Conservation (phyloP, 768 basidiomycete species). For the Serendipita indica region DNA sequence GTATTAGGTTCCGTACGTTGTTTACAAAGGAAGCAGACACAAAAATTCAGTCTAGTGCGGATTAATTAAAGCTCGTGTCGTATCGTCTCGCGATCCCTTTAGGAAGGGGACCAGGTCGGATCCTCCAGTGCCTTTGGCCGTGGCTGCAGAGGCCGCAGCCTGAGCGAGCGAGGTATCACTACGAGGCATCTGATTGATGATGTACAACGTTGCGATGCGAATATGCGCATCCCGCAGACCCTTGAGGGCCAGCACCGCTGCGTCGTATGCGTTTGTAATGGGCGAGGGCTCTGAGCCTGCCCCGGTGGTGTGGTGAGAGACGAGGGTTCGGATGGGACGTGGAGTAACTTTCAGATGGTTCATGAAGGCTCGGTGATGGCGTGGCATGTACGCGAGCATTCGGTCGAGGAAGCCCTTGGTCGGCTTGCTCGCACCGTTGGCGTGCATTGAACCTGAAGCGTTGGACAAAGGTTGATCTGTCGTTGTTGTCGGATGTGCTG, state of each 20-base stretch:
- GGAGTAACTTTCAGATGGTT: slow-evolving; percentile 49
- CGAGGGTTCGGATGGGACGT: slow-evolving; percentile 30
- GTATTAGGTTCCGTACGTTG: too few relatives aligned
- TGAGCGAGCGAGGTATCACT: not conserved
- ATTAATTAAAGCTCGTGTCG: slow-evolving; percentile 34
- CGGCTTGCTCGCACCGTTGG: not conserved
- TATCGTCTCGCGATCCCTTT: slow-evolving; percentile 84
- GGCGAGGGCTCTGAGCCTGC: not conserved
- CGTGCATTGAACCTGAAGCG: not conserved
- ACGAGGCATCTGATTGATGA: slow-evolving; percentile 60
- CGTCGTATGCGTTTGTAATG: slow-evolving; percentile 46
- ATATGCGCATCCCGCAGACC: slow-evolving; percentile 77
- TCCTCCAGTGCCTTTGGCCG: slow-evolving; percentile 68
- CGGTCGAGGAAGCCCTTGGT: slow-evolving; percentile 58
- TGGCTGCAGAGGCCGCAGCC: not conserved
- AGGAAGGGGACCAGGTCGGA: slow-evolving; percentile 68
- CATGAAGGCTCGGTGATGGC: slow-evolving; percentile 61
- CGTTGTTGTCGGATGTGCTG: not conserved
- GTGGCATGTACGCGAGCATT: slow-evolving; percentile 88
- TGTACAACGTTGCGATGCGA: slow-evolving; percentile 72
- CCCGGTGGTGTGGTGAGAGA: not conserved
- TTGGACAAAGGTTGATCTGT: not conserved
- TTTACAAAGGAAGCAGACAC: too few relatives aligned
- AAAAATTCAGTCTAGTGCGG: not conserved
- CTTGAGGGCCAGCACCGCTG: slow-evolving; percentile 64